phyloP scores from a whole-genome alignment of 148 eudicot species.

The Cornus suecica region DNA sequence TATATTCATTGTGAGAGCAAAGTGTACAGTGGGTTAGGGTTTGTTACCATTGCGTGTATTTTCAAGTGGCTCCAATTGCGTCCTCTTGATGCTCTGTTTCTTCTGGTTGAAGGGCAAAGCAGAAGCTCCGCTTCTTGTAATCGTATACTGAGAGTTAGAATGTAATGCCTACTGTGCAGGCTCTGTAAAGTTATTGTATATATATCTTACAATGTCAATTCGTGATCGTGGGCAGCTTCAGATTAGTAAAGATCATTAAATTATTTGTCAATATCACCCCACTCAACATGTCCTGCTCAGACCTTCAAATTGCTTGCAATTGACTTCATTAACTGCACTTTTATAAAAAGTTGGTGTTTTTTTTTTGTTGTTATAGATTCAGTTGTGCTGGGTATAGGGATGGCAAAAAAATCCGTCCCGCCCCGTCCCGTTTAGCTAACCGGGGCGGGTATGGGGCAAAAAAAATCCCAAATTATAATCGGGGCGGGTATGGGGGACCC shows the following conservation, averaged over 20 bases:
- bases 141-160: slow-evolving; percentile 38
- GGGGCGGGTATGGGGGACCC: too few species aligned
- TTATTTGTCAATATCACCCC: slow-evolving; percentile 2
- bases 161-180: slow-evolving; percentile 39
- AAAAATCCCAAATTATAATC: too few species aligned
- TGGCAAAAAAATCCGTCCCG: too few species aligned
- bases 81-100: slow-evolving; percentile 19
- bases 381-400: background rate
- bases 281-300: background rate
- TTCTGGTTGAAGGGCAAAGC: slow-evolving; percentile 13
- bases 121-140: slow-evolving; percentile 45
- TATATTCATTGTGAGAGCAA: slow-evolving; percentile 57
- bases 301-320: background rate
- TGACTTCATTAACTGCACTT: background rate
- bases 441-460: too few species aligned
- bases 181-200: slow-evolving; percentile 62
- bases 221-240: slow-evolving; percentile 22
- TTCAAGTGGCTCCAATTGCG: slow-evolving; percentile 28
- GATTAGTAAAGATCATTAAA: slow-evolving; percentile 8
- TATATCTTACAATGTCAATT: slow-evolving; percentile 28
- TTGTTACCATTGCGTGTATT: slow-evolving; percentile 35
- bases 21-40: slow-evolving; percentile 60
- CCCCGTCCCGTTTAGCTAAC: too few species aligned
- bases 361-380: background rate
- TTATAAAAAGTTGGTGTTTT: background rate